Base-by-base conservation (phyloP, 176 grass and related monocot genomes). In the Carex cristatella region DNA sequence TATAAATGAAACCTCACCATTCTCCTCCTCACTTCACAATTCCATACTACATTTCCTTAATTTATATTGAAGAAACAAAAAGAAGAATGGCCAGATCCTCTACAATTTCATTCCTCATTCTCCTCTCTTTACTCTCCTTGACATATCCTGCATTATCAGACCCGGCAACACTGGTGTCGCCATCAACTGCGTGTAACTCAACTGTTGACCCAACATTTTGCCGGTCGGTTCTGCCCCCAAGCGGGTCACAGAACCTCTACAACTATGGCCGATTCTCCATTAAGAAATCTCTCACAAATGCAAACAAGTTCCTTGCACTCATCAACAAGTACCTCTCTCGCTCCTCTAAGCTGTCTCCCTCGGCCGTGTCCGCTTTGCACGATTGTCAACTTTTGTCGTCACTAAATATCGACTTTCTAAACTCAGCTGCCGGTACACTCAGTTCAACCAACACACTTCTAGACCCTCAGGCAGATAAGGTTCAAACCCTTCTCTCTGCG, bases 381-480 rank as follows among this genome's bases (percentile, higher is more conserved):
- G 95, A 98, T 38, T 98, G 95, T 83, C 91, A 92, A 66, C 93
- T 98, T 62, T 86, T 98, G 18, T 94, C 90, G 0, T 49, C 62
- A 0, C 91, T 98, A 74, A 98, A 94, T 86, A 84, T 98, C 57
- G 95, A 98, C 86, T 95, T 98, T 84, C 73, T 98, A 28, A 79
- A 73, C 15, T 72, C 95, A 4, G 93, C 93, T 2, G 80, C 51
- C n/a, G 76, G 46, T 6, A 86, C 93, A 1, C 79, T 98, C 2
- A 93, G 90, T 80, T 44, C 77, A 11, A 88, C 88, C 6, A 72
- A 69, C 12, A 92, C 58, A 18, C 95, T 98, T 14, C 84, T 98
- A 9, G 89, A 98, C 88, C 91, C 85, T 11, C 95, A 98, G 85
- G 37, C 93, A 4, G 95, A 98, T 83, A 46, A 86, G 72, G 85